Base-by-base conservation (phyloP, 176 grass and related monocot species). In the Oryza glumipatula region DNA sequence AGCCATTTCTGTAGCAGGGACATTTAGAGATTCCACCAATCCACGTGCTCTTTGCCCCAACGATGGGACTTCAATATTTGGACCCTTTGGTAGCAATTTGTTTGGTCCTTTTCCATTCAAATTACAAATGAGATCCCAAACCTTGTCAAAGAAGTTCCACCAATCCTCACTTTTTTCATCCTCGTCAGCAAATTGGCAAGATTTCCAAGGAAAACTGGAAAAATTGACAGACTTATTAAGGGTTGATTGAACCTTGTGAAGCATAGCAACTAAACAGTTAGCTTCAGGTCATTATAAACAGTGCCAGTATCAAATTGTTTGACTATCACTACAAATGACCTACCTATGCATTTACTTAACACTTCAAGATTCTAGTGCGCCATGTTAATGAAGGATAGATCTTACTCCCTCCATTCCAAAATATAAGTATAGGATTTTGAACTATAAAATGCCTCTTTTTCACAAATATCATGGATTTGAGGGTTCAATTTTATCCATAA, bases 1-100 rank as follows among this genome's bases (percentile, higher is more conserved):
- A 85, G 96, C 96, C 93, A 94, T 94, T 93, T 98, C 96, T 72
- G 96, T 89, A 89, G 96, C 96, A 28, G 96, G 96, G 65, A 98
- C 93, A 88, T 98, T 98, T 65, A 98, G 77, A 9, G 96, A 98
- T 83, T 98, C 96, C 63, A 98, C 96, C 78, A 98, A 86, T 63
- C 93, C 96, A 63, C 93, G 96, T 64, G 96, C 96, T 74, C 96
- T 94, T 90, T 98, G 96, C 23, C 93, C 83, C 36, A 98, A 87
- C 77, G 96, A 98, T 78, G 93, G 88, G 11, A 72, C 89, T 52
- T 86, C 74, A 13, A 85, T 70, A 86, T 75, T 88, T 87, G 87
- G 73, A 69, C 83, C 72, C 77, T 94, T 98, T 24, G 89, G 69
- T 64, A 79, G 71, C 74, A 87, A 72, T 85, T 85, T 98, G 64